These are phyloP conservation scores for Kodamaea sagamina DNA, from an alignment of 805 yeast genomes.

Conservation along the genomic window DNA sequence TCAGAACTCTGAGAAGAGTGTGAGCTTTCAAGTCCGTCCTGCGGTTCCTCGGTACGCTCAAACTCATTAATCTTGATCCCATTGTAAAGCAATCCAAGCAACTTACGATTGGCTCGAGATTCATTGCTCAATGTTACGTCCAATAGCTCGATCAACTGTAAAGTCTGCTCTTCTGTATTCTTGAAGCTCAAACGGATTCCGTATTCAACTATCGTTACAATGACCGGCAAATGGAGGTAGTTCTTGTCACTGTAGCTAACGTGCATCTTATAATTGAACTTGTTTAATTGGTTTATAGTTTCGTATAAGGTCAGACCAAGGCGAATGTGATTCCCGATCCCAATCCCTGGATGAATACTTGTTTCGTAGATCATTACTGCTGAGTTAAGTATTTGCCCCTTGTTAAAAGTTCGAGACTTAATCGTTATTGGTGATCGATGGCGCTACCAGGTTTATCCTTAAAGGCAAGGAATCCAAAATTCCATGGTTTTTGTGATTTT, in stretches of 20 bases:
- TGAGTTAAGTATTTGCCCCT: conserved; percentile 2
- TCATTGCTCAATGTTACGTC: conserved; percentile 11
- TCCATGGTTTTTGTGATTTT: no score
- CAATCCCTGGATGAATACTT: conserved; percentile 34
- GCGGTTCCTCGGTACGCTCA: conserved; percentile 12
- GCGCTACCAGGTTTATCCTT: no score
- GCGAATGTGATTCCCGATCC: conserved; percentile 31
- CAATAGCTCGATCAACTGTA: conserved; percentile 16
- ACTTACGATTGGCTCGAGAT: conserved; percentile 3
- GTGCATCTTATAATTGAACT: conserved; percentile 30
- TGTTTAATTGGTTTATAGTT: conserved; percentile 26
- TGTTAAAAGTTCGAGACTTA: background rate
- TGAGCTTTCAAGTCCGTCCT: conserved; percentile 10
- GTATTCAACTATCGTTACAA: conserved; percentile 28
- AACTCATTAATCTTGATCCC: conserved; percentile 34
- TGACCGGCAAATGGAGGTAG: conserved; percentile 34
- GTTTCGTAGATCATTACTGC: conserved; percentile 16
- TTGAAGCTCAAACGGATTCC: conserved; percentile 17
- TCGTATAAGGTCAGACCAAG: conserved; percentile 34
- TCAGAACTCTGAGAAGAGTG: conserved; percentile 12
- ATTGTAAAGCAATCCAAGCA: conserved; percentile 32
- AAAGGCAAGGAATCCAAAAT: no score
- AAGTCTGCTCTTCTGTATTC: conserved; percentile 13
- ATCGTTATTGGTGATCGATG: no score
- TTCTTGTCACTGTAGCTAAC: conserved; percentile 32